Base-by-base conservation (phyloP, 148 eudicot species). In the Persicaria maculosa region DNA sequence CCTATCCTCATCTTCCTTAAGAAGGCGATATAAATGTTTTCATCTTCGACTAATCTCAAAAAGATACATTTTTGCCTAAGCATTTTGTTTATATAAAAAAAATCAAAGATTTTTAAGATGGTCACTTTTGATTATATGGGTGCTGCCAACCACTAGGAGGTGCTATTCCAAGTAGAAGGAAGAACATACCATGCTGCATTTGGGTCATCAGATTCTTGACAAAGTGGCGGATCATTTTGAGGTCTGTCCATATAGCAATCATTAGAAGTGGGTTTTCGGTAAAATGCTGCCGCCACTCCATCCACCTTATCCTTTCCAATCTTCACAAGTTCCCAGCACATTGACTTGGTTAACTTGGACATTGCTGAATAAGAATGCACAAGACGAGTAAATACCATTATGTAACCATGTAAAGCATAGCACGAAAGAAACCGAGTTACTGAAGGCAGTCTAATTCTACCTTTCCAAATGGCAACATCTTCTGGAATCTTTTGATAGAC, bases 321-420 rank as follows among this genome's bases (percentile, higher is more conserved):
- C 74, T 72, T 74, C 44, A 86, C 79, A 57, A 86, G 90, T 36
- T 89, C 86, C 93, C 93, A 89, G 77, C 91, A 88, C 84, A 90
- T 88, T 71, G 86, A 74, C 78, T 88, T 84, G 44, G 95, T 85
- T 55, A 90, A 74, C 81, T 81, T 76, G 78, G 84, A 47, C 88
- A 84, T 89, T 20, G 83, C 93, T 89, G 86, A 65, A 65, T 40
- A 6, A 45, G 46, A 65, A 36, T 15, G 9, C 47, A 14, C 46
- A 65, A 65, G 70, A 40, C 8, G 43, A 40, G 47, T 65, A 14
- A 40, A 40, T 65, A 7, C 46, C 46, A 65, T 15, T 14, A 65
- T 43, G 9, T 15, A 43, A 65, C 15, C 47, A 65, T 40, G 2
- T 36, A 40, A 65, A 62, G 43, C 16, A 61, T 86, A 83, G 75